Evolutionary conservation across 805 yeast species (phyloP), one percentile per base, ranked within the genome.

Genomic region (Kockiozyma suomiensis): DNA sequence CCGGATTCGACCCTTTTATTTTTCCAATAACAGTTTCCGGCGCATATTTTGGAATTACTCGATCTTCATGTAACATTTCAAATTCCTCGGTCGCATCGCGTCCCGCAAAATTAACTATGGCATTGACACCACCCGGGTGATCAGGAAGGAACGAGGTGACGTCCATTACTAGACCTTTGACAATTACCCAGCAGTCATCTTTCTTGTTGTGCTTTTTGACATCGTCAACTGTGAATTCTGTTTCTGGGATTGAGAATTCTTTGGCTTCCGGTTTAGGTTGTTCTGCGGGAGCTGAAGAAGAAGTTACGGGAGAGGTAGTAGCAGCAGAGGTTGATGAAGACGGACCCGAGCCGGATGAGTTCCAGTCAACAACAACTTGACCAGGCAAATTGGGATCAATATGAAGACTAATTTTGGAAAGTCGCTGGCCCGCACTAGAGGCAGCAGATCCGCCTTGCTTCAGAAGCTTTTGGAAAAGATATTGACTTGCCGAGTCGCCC

Each of bases 91-190:
- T 84, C 48, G 91, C 92, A 71, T 90, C 96, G 60, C 82, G 81
- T 45, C 96, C 97, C 19, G 90, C 96, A 72, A 85, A 82, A 68
- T 88, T 94, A 50, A 84, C 75, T 59, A 84, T 82, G 13, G 85
- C 79, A 52, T 82, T 82, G 17, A 74, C 80, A 7, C 89, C 89
- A 28, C 89, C 89, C 5, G 89, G 89, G 65, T 87, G 94, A 50
- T 78, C 79, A 32, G 75, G 79, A 4, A 84, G 72, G 63, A 87
- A 79, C 32, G 70, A 61, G 21, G 90, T 81, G 28, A 85, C 78
- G 70, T 87, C 81, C 73, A 86, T 87, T 15, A 87, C 88, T 66
- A 84, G 81, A 60, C 85, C 85, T 69, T 84, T 83, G 47, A 87
- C 77, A 26, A 86, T 79, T 81, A 87, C 84, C 92, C 92, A 87